A percentile compares a stretch with the other conserved stretches of the same genome.
phyloP scores from a whole-genome alignment of 2,329 filamentous ascomycete genomes.

The Graphilbum sp. region DNA sequence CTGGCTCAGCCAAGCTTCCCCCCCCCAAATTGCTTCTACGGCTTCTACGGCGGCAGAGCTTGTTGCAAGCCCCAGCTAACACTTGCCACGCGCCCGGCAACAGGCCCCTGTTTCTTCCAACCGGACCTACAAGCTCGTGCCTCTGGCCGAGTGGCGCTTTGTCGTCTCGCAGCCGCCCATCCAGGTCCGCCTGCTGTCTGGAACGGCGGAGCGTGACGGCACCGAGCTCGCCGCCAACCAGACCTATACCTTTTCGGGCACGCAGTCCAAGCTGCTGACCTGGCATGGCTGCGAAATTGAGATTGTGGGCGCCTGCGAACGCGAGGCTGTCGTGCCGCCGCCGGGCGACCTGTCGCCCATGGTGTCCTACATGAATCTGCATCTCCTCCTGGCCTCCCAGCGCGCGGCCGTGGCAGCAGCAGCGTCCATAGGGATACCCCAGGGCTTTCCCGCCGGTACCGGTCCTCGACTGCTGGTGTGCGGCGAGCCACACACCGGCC shows the following conservation, averaged over 20 bases:
- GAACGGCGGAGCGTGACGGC: conserved; percentile 86
- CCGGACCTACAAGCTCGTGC: conserved; percentile 35
- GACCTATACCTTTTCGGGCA: conserved; percentile 64
- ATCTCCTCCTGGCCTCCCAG: conserved; percentile 67
- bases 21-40: no score
- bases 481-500: conserved; percentile 63
- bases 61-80: conserved; percentile 6
- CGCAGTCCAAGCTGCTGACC: conserved; percentile 77
- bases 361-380: conserved; percentile 66
- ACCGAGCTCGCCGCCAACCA: conserved; percentile 76
- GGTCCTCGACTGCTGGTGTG: conserved; percentile 76
- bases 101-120: conserved; percentile 23
- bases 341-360: conserved; percentile 42
- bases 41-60: no score
- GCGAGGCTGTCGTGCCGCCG: conserved; percentile 38
- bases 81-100: conserved; percentile 11
- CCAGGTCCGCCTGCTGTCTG: conserved; percentile 49
- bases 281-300: conserved; percentile 85
- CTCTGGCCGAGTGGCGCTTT: conserved; percentile 65
- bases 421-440: conserved; percentile 9
- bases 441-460: conserved; percentile 24
- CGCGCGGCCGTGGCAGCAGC: conserved; percentile 40
- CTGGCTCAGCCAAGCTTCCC: no score
- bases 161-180: conserved; percentile 39
- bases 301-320: conserved; percentile 46